These are phyloP conservation scores for Penicillium sp. DNA, from an alignment of 2,329 filamentous ascomycete genomes.

Conservation along the genomic window DNA sequence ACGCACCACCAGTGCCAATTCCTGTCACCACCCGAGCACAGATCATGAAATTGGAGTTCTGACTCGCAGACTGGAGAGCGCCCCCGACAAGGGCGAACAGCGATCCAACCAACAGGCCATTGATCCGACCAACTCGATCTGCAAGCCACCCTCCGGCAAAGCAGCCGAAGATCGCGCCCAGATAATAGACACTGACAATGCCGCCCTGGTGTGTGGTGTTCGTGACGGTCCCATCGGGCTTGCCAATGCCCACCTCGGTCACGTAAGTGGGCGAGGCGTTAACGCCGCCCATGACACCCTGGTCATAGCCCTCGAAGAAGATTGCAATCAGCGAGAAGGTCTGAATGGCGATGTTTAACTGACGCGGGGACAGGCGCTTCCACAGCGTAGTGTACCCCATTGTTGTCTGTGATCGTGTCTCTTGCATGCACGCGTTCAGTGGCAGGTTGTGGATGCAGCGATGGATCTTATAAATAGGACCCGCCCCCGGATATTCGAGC, in stretches of 20 bases:
- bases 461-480: slow-evolving; percentile 17
- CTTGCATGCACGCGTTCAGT: background rate
- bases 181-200: slow-evolving; percentile 54
- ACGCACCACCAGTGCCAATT: slow-evolving; percentile 50
- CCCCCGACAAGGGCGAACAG: slow-evolving; percentile 51
- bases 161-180: slow-evolving; percentile 52
- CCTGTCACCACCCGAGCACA: slow-evolving; percentile 52
- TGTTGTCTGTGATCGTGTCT: background rate
- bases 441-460: background rate
- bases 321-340: slow-evolving; percentile 35
- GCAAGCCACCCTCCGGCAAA: slow-evolving; percentile 51
- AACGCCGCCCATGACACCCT: slow-evolving; percentile 55
- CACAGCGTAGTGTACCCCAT: slow-evolving; percentile 45
- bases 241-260: slow-evolving; percentile 45
- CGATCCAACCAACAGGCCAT: slow-evolving; percentile 49
- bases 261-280: slow-evolving; percentile 44
- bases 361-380: slow-evolving; percentile 43
- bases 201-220: slow-evolving; percentile 52
- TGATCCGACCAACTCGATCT: slow-evolving; percentile 55
- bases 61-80: slow-evolving; percentile 47
- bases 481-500: slow-evolving; percentile 1
- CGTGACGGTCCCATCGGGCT: slow-evolving; percentile 47
- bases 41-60: slow-evolving; percentile 50
- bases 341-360: slow-evolving; percentile 43
- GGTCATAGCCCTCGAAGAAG: slow-evolving; percentile 51